Conservation (phyloP, 148 eudicot species). For the Rheum nobile region DNA sequence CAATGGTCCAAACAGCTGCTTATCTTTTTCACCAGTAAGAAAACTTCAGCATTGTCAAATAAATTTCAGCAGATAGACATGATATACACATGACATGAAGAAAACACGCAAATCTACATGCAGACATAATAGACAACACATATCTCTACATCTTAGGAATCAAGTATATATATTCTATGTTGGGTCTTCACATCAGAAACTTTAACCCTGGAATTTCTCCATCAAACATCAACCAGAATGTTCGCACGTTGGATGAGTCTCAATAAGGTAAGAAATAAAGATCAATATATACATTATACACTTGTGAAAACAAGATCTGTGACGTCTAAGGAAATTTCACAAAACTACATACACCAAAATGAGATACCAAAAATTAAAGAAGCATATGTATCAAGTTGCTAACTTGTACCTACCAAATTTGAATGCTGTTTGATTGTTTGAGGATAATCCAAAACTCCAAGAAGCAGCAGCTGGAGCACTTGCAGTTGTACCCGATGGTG, state of each 20-base stretch:
- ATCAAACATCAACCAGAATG: neutral
- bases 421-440: conserved; percentile 31
- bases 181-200: neutral
- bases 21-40: no score
- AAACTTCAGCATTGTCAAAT: no score
- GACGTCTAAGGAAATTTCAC: neutral
- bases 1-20: neutral
- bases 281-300: neutral
- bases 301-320: neutral
- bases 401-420: conserved; percentile 45
- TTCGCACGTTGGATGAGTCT: neutral
- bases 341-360: neutral
- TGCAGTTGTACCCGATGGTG: conserved; percentile 13
- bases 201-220: neutral
- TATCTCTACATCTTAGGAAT: neutral
- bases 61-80: no score
- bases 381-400: neutral
- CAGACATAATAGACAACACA: neutral
- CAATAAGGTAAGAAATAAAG: neutral
- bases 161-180: neutral
- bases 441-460: conserved; percentile 22
- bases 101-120: neutral
- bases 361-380: neutral
- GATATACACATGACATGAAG: neutral
- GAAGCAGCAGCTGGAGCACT: conserved; percentile 17